phyloP scores from a whole-genome alignment of 306 rosid genomes.

The Crataegus laevigata region DNA sequence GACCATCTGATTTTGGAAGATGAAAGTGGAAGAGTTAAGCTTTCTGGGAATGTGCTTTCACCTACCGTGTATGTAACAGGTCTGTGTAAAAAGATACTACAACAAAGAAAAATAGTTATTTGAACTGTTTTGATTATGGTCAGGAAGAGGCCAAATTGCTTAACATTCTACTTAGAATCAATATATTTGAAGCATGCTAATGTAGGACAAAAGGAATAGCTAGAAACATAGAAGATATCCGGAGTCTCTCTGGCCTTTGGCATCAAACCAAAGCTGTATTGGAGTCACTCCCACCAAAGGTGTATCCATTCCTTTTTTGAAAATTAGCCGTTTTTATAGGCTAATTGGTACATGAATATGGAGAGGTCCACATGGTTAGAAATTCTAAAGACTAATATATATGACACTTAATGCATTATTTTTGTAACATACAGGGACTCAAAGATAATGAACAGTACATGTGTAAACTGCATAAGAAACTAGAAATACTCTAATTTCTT shows the following conservation, averaged over 20 bases:
- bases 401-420: background rate
- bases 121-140: background rate
- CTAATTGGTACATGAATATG: background rate
- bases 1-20: conserved; percentile 84
- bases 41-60: conserved; percentile 48
- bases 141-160: background rate
- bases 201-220: background rate
- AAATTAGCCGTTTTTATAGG: background rate
- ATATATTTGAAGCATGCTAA: conserved; percentile 3
- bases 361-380: background rate
- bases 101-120: background rate
- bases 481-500: background rate
- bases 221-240: background rate
- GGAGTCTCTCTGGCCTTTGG: background rate
- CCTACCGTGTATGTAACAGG: conserved; percentile 89
- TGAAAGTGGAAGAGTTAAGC: conserved; percentile 92
- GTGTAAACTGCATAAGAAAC: background rate
- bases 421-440: background rate
- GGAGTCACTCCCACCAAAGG: background rate
- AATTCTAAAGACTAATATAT: too few relatives aligned
- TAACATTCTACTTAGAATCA: background rate
- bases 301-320: background rate
- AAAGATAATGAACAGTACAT: too few relatives aligned
- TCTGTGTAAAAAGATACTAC: conserved; percentile 17
- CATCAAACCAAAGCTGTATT: background rate